Percentiles rank a stretch among this genome's conserved stretches.
Evolutionary conservation across 2,329 filamentous ascomycete genomes (phyloP).

Genomic region (Macrophomina pseudophaseolina): DNA sequence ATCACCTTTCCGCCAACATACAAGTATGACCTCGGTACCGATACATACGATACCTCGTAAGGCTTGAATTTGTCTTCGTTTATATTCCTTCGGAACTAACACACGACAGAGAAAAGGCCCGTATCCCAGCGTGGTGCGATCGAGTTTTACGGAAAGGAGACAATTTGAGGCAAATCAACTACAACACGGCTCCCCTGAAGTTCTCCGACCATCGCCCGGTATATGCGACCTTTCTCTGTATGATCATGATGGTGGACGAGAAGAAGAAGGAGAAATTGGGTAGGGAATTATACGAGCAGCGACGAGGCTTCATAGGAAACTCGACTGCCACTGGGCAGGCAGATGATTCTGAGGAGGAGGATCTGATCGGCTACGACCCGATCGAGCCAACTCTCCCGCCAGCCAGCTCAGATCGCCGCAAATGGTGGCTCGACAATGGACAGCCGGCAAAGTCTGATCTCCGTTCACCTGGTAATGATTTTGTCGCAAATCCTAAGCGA

Average conservation of each 20-base stretch:
- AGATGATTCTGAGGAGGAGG: slow-evolving; percentile 75
- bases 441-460: slow-evolving; percentile 77
- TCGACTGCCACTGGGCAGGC: slow-evolving; percentile 61
- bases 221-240: slow-evolving; percentile 85
- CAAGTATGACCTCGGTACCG: slow-evolving; percentile 88
- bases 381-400: slow-evolving; percentile 77
- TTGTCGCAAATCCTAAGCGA: slow-evolving; percentile 73
- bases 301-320: slow-evolving; percentile 69
- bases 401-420: slow-evolving; percentile 65
- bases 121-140: slow-evolving; percentile 97
- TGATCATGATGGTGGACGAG: slow-evolving; percentile 81
- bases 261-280: slow-evolving; percentile 72
- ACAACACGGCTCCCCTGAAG: slow-evolving; percentile 78
- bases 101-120: slow-evolving; percentile 70
- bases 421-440: slow-evolving; percentile 70
- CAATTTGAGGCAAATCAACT: slow-evolving; percentile 81
- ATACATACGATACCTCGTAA: slow-evolving; percentile 84
- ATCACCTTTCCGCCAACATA: slow-evolving; percentile 94
- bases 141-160: slow-evolving; percentile 85
- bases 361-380: slow-evolving; percentile 79
- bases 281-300: slow-evolving; percentile 72
- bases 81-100: slow-evolving; percentile 54
- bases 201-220: slow-evolving; percentile 98
- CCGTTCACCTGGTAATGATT: slow-evolving; percentile 65
- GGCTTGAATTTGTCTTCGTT: slow-evolving; percentile 31